Evolutionary conservation across 176 grass and related monocot genomes (phyloP), one percentile per base, ranked within the genome.

Genomic region (Ensete ventricosum): DNA sequence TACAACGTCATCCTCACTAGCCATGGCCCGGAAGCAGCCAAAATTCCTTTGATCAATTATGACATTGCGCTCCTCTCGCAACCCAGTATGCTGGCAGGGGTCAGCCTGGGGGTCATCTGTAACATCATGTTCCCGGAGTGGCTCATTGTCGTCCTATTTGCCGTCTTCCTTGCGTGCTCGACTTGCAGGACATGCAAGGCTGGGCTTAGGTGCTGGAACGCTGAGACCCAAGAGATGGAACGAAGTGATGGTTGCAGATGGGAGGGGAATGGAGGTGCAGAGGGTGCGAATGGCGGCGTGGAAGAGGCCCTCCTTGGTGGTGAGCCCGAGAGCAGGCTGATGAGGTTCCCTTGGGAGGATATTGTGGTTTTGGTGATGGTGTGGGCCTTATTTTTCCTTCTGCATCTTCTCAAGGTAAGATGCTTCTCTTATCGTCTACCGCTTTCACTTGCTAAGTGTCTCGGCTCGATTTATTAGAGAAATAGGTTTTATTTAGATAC

Each of bases 51-150:
- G 34, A 43, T 43, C 34, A 43, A 43, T 43, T 43, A 43, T 43
- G 34, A 43, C 34, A 43, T 43, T 6, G 34, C 34, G 34, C 34
- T 43, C 34, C 34, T 43, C 34, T 43, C 34, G 34, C 34, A 43
- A 43, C 34, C 34, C 34, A 43, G 34, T 6, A 43, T 43, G 34
- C 34, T 43, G 4, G 34, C 34, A 69, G 67, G 67, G 12, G 67
- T 69, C 25, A 69, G 67, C 19, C 9, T 69, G 6, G 67, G 67
- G 5, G 67, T 69, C 26, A 43, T 69, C 29, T 69, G 67, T 14
- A 69, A 69, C 67, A 1, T 69, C 29, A 69, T 69, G 67, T 69
- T 69, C 67, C 67, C 67, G 8, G 67, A 69, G 26, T 69, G 67
- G 67, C 67, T 69, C 8, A 69, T 69, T 14, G 48, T 29, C 4